Conservation (phyloP, 2,329 filamentous ascomycete species). For the Raffaelea ambrosiae region DNA sequence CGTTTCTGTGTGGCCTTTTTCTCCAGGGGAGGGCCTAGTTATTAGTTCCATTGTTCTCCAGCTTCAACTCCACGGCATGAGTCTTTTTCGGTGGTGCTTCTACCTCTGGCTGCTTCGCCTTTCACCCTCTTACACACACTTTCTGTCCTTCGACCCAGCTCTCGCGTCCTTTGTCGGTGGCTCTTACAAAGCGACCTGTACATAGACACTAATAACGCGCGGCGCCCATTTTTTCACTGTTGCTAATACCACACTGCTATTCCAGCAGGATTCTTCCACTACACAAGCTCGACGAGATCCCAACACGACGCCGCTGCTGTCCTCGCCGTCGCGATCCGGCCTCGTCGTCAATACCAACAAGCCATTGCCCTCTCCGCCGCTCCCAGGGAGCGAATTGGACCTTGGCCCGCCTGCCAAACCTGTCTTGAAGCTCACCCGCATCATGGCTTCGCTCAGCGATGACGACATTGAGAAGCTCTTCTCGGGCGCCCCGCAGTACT, state of each 20-base stretch:
- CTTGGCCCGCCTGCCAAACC: constrained; percentile 31
- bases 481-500: constrained; percentile 68
- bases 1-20: not conserved
- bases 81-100: too few relatives aligned
- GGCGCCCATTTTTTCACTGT: not conserved
- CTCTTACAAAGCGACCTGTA: not conserved
- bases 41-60: too few relatives aligned
- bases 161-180: not conserved
- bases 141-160: not conserved
- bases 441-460: constrained; percentile 51
- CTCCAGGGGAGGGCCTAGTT: too few relatives aligned
- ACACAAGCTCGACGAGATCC: not conserved
- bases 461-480: constrained; percentile 61
- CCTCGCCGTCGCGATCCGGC: constrained; percentile 2
- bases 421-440: constrained; percentile 43
- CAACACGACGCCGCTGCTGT: constrained; percentile 5
- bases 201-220: not conserved
- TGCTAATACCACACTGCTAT: not conserved
- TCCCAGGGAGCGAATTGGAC: constrained; percentile 30
- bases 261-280: not conserved
- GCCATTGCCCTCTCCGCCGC: constrained; percentile 46
- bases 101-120: too few relatives aligned
- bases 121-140: too few relatives aligned
- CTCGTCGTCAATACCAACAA: constrained; percentile 40
- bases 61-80: too few relatives aligned